Base-by-base conservation (phyloP, 2,329 filamentous ascomycete genomes). In the Phaeoacremonium minimum region DNA sequence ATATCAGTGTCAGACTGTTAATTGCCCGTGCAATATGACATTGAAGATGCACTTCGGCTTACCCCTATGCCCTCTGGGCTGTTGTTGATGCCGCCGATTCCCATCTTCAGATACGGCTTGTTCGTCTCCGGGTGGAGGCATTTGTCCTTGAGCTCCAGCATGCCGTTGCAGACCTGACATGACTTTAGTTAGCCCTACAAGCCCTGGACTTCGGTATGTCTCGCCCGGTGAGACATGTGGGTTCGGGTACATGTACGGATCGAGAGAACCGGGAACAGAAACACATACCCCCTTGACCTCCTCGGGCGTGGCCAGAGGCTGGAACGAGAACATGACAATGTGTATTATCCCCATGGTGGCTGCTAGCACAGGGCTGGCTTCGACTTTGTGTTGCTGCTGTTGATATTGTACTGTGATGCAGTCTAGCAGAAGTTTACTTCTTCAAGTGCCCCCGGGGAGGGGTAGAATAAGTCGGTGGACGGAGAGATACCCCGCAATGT, bases 301-400 rank as follows among this genome's bases (percentile, higher is more conserved):
- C 13, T 70, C 67, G 1, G 64, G 46, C 2, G 64, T 61, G 2
- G 66, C 55, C 1, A 63, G 61, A 1, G 73, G 55, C 50, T 81
- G 80, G 64, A 84, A 84, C 42, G 77, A 68, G 49, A 86, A 82
- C 17, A 85, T 63, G 4, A 87, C 81, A 34, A 86, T 71, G 53
- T 87, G 83, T n/a, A 76, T 64, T 46, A 86, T 68, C 0, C 77
- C 53, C 80, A 85, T 85, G n/a, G n/a, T n/a, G n/a, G n/a, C n/a
- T n/a, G n/a, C n/a, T n/a, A n/a, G n/a, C n/a, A n/a, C n/a, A n/a
- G n/a, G n/a, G n/a, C n/a, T n/a, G n/a, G n/a, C n/a, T n/a, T n/a
- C n/a, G n/a, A n/a, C n/a, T n/a, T n/a, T n/a, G n/a, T n/a, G n/a
- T n/a, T n/a, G n/a, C n/a, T n/a, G n/a, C n/a, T n/a, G n/a, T n/a